phyloP scores from a whole-genome alignment of 2,329 filamentous ascomycete species.

The Penicillium sp. region DNA sequence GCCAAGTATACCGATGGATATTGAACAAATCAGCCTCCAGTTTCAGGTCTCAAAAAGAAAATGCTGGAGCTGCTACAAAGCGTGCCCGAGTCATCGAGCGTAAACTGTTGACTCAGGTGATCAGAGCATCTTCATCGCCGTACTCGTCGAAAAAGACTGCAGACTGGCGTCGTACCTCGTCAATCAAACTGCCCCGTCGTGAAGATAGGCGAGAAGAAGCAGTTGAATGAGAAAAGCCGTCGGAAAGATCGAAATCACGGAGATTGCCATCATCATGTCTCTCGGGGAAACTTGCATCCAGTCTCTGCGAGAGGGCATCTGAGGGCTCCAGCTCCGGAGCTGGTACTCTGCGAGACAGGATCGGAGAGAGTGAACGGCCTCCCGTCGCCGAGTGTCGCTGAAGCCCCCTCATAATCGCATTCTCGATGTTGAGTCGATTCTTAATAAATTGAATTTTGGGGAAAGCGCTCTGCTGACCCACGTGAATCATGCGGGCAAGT shows the following conservation, averaged over 20 bases:
- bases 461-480: constrained; percentile 82
- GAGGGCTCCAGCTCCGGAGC: constrained; percentile 11
- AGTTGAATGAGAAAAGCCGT: constrained; percentile 20
- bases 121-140: constrained; percentile 20
- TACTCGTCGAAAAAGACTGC: constrained; percentile 45
- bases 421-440: constrained; percentile 80
- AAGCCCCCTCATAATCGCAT: constrained; percentile 55
- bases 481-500: constrained; percentile 80
- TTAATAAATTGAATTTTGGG: constrained; percentile 86
- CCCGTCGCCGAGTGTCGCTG: constrained; percentile 26
- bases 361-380: constrained; percentile 21
- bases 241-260: constrained; percentile 17
- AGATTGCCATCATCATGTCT: constrained; percentile 20
- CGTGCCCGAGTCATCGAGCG: neutral
- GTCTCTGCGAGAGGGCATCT: constrained; percentile 19
- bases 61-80: too few relatives aligned
- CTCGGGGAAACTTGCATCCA: constrained; percentile 27
- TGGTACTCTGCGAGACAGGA: constrained; percentile 25
- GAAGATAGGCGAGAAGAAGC: constrained; percentile 18
- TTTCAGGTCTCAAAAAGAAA: too few relatives aligned
- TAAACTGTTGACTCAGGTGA: constrained; percentile 13
- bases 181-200: constrained; percentile 31
- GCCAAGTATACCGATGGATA: too few relatives aligned
- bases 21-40: too few relatives aligned
- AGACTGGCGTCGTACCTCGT: constrained; percentile 43